Evolutionary conservation across 2,329 filamentous ascomycete species (phyloP), one percentile per base, ranked within the genome.

Genomic region (Aspergillus jensenii): DNA sequence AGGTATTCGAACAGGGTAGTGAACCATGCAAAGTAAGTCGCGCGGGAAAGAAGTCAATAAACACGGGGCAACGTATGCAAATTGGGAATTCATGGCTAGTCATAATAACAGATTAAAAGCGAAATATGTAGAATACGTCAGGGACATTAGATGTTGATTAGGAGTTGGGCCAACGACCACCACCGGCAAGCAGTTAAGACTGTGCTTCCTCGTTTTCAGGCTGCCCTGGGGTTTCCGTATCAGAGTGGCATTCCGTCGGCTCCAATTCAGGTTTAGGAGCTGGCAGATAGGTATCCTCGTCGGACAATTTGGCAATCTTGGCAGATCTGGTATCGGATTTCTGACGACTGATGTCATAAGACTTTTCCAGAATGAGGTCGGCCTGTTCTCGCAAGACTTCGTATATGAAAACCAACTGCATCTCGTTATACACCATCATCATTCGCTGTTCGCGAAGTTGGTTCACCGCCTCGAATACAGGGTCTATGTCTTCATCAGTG

Each of bases 351-450:
- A 65, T 63, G 25, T 64, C 60, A 31, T 58, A 52, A 3, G 59
- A 27, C 49, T 71, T 71, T 44, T 72, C 72, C 41, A 76, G 66
- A 53, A 69, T 74, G 21, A 66, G 43, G 52, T 73, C 69, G 6
- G 67, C 67, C 59, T 76, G 72, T 71, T 91, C 89, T 52, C 86
- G 84, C 67, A 97, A 74, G 1, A 96, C 90, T 68, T 92, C 87
- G 76, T 99, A 98, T 57, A 99, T 84, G 72, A 98, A 97, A 39
- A 85, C 76, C 68, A 90, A 95, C 73, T 99, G 95, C 48, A 83
- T 73, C 66, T 93, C 90, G 46, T 90, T 88, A 76, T 98, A 95
- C 5, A 99, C 95, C 95, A 99, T 99, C 76, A 88, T 90, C 79
- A 91, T 90, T 17, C 95, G 85, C 79, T 99, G 95, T 73, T 93